Evolutionary conservation across 208 protist genomes (phyloP).

Genomic region (Vickermania ingenoplastis): DNA sequence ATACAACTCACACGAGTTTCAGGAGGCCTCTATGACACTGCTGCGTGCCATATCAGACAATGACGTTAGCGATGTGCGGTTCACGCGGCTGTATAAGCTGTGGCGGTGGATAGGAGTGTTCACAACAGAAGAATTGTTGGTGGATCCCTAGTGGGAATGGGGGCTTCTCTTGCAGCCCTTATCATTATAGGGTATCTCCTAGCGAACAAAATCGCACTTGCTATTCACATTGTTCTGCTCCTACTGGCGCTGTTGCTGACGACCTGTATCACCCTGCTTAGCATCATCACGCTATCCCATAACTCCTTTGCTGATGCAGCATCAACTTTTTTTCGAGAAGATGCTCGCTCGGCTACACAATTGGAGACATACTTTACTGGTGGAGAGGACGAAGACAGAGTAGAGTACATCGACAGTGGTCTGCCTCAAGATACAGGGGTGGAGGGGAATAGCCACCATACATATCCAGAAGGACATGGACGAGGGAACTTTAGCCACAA

Average conservation of each 20-base stretch:
- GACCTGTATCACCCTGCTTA: conserved; percentile 9
- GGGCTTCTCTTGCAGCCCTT: conserved; percentile 24
- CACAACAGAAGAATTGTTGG: background rate
- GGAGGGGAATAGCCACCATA: background rate
- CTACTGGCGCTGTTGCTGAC: conserved; percentile 23
- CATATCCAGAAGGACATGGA: background rate
- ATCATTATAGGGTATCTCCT: conserved; percentile 30
- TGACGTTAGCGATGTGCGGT: background rate
- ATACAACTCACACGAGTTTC: background rate
- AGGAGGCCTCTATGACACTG: background rate
- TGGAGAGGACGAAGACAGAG: conserved; percentile 6
- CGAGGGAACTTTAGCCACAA: too few relatives aligned
- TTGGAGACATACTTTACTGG: conserved; percentile 22
- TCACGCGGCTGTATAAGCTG: background rate
- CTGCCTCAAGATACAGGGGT: background rate
- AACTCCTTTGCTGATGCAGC: conserved; percentile 45
- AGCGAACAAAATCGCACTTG: conserved; percentile 4
- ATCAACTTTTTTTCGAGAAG: conserved; percentile 31
- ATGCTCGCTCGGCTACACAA: conserved; percentile 23
- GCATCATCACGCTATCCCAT: conserved; percentile 42
- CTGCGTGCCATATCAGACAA: background rate
- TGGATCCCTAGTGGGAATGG: conserved; percentile 1
- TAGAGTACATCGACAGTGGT: background rate
- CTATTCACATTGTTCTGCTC: conserved; percentile 19
- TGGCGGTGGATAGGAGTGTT: conserved; percentile 1